Percentiles rank a stretch among this genome's conserved stretches.
Conservation (phyloP, 139 green algal genomes). For the Spirogloea muscicola region DNA sequence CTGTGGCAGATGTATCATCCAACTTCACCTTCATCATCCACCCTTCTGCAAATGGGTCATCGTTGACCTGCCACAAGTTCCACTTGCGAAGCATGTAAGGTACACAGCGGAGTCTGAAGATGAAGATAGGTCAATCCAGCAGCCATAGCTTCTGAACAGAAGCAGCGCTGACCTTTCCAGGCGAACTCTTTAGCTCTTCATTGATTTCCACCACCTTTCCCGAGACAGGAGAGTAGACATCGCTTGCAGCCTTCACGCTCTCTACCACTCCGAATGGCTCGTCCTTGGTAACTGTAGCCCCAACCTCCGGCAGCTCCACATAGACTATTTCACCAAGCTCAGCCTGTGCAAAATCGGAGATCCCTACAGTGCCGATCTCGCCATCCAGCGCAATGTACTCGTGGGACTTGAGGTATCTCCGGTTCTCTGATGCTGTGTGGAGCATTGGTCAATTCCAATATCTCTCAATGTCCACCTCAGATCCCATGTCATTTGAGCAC, state of each 20-base stretch:
- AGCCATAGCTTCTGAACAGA: too few species aligned
- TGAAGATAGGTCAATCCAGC: too few species aligned
- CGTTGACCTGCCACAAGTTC: slow-evolving; percentile 74
- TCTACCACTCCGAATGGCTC: slow-evolving; percentile 95
- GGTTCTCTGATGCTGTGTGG: slow-evolving; percentile 42
- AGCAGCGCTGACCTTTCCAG: neutral
- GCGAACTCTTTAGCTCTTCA: slow-evolving; percentile 58
- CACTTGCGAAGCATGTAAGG: neutral
- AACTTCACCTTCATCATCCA: slow-evolving; percentile 99
- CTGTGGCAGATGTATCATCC: slow-evolving; percentile 65
- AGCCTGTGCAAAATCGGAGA: slow-evolving; percentile 93
- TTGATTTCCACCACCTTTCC: slow-evolving; percentile 90
- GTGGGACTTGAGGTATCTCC: slow-evolving; percentile 54
- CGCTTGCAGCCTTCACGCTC: slow-evolving; percentile 96
- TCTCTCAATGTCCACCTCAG: too few species aligned
- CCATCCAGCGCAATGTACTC: slow-evolving; percentile 76
- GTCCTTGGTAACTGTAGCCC: slow-evolving; percentile 70
- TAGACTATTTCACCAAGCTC: slow-evolving; percentile 95
- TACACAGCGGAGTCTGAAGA: neutral
- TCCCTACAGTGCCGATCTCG: slow-evolving; percentile 82
- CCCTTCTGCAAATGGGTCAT: slow-evolving; percentile 68
- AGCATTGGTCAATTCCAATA: too few species aligned
- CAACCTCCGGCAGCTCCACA: slow-evolving; percentile 95
- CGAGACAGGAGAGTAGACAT: slow-evolving; percentile 87
- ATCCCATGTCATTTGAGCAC: too few species aligned